These are phyloP conservation scores for Rutstroemia sp. DNA, from an alignment of 2,329 filamentous ascomycete genomes.

Conservation along the genomic window DNA sequence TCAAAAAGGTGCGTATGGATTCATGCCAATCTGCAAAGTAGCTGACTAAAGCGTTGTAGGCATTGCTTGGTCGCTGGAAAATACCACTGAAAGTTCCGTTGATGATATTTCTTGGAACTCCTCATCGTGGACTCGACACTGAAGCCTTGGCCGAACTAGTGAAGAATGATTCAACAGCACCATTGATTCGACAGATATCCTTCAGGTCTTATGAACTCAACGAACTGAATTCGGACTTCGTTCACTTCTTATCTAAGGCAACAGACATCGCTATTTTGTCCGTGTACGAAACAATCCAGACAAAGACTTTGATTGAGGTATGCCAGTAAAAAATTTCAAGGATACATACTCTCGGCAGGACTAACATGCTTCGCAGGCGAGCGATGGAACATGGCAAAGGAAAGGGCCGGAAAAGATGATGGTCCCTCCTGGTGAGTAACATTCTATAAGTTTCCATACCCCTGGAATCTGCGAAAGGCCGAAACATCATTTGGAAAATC, in stretches of 20 bases:
- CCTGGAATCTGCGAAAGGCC: no score
- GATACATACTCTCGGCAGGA: not conserved
- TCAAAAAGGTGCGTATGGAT: constrained; percentile 25
- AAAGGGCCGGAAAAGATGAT: constrained; percentile 8
- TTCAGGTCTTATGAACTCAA: constrained; percentile 14
- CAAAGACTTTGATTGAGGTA: constrained; percentile 15
- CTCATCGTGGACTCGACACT: constrained; percentile 21
- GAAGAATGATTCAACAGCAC: constrained; percentile 13
- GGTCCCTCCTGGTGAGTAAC: constrained; percentile 4
- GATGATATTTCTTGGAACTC: constrained; percentile 23
- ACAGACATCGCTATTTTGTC: constrained; percentile 16
- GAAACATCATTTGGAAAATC: not conserved
- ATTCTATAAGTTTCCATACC: not conserved
- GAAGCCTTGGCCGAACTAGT: constrained; percentile 18
- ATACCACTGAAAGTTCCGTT: constrained; percentile 9
- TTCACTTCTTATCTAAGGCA: constrained; percentile 7
- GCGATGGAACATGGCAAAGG: constrained; percentile 8
- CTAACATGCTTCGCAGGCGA: not conserved
- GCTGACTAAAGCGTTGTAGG: not conserved
- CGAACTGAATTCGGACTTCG: constrained; percentile 16
- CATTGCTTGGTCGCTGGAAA: constrained; percentile 8
- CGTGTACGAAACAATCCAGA: constrained; percentile 16
- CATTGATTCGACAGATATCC: constrained; percentile 18
- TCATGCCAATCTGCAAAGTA: not conserved
- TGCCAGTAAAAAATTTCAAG: not conserved